These are phyloP conservation scores for Tephrocybe sp. DNA, from an alignment of 768 basidiomycete species.

Conservation along the genomic window DNA sequence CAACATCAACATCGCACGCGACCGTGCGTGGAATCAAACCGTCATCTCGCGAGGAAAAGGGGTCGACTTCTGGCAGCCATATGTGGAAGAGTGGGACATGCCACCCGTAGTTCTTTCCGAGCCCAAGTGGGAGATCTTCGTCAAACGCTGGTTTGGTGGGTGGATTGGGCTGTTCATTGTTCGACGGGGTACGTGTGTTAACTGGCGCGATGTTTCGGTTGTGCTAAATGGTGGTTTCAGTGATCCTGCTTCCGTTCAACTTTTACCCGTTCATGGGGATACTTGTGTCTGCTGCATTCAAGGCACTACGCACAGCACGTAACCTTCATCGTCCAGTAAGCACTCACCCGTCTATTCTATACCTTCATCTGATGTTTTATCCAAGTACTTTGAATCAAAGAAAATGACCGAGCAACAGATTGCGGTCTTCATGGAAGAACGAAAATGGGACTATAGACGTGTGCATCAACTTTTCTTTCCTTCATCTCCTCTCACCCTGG, in stretches of 20 bases:
- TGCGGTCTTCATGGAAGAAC: constrained; percentile 81
- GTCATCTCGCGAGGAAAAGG: constrained; percentile 82
- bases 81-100: constrained; percentile 77
- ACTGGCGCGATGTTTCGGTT: neutral
- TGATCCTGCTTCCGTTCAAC: constrained; percentile 58
- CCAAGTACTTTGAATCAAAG: constrained; percentile 82
- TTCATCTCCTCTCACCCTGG: neutral
- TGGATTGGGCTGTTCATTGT: constrained; percentile 42
- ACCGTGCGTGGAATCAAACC: constrained; percentile 80
- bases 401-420: constrained; percentile 72
- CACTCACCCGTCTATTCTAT: neutral
- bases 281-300: constrained; percentile 60
- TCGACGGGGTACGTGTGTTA: constrained; percentile 39
- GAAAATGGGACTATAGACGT: constrained; percentile 88
- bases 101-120: constrained; percentile 45
- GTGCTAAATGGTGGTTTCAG: constrained; percentile 27
- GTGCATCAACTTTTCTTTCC: constrained; percentile 17
- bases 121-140: constrained; percentile 26
- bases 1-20: constrained; percentile 79
- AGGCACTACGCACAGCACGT: constrained; percentile 65
- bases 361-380: constrained; percentile 1
- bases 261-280: constrained; percentile 73
- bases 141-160: constrained; percentile 35
- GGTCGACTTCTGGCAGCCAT: constrained; percentile 79
- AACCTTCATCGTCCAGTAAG: constrained; percentile 68